A percentile compares a stretch with the other conserved stretches of the same genome.
Conservation (phyloP, 2,329 filamentous ascomycete genomes). For the Botrytis medusae region DNA sequence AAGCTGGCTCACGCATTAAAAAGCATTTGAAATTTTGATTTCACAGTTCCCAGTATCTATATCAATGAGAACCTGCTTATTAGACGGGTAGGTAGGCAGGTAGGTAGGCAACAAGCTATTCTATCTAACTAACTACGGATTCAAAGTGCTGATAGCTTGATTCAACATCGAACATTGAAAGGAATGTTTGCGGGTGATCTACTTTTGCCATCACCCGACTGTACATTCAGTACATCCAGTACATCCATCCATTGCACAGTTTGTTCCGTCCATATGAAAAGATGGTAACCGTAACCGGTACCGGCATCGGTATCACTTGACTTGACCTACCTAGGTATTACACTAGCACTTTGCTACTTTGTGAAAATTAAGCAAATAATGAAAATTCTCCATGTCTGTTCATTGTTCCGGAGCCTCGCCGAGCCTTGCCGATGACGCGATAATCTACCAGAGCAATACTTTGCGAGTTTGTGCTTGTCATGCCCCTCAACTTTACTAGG, state of each 20-base stretch:
- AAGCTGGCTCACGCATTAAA: neutral
- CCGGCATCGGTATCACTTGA: neutral
- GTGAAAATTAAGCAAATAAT: neutral
- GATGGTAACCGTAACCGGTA: neutral
- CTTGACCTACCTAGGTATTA: neutral
- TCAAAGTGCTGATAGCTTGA: neutral
- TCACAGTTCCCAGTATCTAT: neutral
- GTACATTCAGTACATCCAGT: no score
- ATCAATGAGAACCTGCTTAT: neutral
- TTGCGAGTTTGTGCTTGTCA: conserved; percentile 10
- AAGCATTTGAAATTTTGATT: neutral
- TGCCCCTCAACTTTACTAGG: neutral
- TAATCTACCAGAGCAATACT: conserved; percentile 10
- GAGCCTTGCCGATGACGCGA: conserved; percentile 15
- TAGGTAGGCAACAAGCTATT: neutral
- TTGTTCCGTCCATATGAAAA: neutral
- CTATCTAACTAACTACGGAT: neutral
- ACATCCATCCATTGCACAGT: neutral
- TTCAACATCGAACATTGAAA: neutral
- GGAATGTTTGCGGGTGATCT: neutral
- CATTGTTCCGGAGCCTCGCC: conserved; percentile 9
- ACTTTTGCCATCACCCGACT: neutral
- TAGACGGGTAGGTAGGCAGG: neutral
- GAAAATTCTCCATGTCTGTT: neutral
- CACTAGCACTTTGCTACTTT: neutral